Base-by-base conservation (phyloP, 768 basidiomycete species). In the Mycena crocata region DNA sequence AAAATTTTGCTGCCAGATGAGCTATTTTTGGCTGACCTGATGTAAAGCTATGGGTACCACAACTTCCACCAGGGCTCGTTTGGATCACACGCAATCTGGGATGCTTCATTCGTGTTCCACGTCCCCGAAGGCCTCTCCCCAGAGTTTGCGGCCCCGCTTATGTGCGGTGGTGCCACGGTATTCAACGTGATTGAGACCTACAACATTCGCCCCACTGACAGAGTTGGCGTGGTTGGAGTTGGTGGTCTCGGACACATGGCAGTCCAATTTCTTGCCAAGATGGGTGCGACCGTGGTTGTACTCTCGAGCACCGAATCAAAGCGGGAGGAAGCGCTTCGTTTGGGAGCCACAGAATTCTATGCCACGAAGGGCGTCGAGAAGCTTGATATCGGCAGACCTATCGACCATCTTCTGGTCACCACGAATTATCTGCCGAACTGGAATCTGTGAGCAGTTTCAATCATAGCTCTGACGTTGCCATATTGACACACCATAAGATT, bases 41-140 rank as follows among this genome's bases (percentile, higher is more conserved):
- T n/a, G n/a, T n/a, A n/a, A n/a, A n/a, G n/a, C n/a, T 72, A 30
- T 76, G 80, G 40, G 74, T 76, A 31, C 75, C 79, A 45, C 76
- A 74, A 57, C 76, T 76, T 42, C 75, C 73, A 37, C 74, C 78
- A 67, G 21, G 66, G 66, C 28, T 58, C 66, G 1, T 63, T 68
- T 24, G 67, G 50, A 49, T 67, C 66, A 35, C 74, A 81, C 44
- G 79, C 80, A 5, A 58, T 79, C 39, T 79, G 78, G 75, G 77
- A 76, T 32, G 76, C 76, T 1, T 70, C 69, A 17, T 82, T 74
- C 46, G 67, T 81, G n/a, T 82, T 79, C 70, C 74, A 74, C 14
- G 69, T 81, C 30, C 81, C 81, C 2, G 76, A 75, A 0, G 58
- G 63, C 4, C 62, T 81, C 42, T 62, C 73, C 10, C 79, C 78